These are phyloP conservation scores for Schizosaccharomyces versatilis DNA, from an alignment of 1,139 yeast genomes.

Conservation along the genomic window DNA sequence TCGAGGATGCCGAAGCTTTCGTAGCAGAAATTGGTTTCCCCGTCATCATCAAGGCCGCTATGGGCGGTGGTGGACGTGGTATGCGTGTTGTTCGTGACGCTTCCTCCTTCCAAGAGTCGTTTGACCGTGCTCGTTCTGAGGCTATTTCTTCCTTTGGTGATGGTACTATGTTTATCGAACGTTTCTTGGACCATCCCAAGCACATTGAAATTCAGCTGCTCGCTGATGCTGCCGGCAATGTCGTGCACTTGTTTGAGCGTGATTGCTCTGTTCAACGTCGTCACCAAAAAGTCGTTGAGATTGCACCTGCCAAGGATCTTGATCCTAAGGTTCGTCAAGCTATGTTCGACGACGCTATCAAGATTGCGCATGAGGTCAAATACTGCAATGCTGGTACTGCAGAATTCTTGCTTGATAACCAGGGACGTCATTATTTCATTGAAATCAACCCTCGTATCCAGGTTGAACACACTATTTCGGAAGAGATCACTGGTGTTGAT, in stretches of 20 bases:
- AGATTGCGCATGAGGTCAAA: slow-evolving; percentile 64
- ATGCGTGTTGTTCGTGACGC: slow-evolving; percentile 98
- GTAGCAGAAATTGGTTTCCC: slow-evolving; percentile 78
- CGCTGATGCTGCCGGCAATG: slow-evolving; percentile 88
- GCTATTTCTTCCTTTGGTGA: slow-evolving; percentile 90
- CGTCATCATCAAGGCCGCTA: slow-evolving; percentile 93
- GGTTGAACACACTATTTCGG: slow-evolving; percentile 20
- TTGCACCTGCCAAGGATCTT: slow-evolving; percentile 92
- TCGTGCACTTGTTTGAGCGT: slow-evolving; percentile 85
- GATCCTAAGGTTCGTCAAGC: slow-evolving; percentile 70
- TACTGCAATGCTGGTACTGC: slow-evolving; percentile 98
- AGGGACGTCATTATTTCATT: slow-evolving; percentile 89
- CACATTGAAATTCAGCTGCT: slow-evolving; percentile 93
- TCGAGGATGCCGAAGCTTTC: slow-evolving; percentile 56
- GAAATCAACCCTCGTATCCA: slow-evolving; percentile 98
- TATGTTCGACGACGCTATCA: slow-evolving; percentile 82
- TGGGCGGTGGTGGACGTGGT: slow-evolving; percentile 99
- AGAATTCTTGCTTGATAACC: slow-evolving; percentile 80
- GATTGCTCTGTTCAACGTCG: slow-evolving; percentile 98
- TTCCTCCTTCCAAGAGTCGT: slow-evolving; percentile 79
- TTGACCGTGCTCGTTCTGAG: slow-evolving; percentile 81
- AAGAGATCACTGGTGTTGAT: slow-evolving; percentile 95
- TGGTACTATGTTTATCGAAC: slow-evolving; percentile 93
- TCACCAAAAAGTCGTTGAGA: slow-evolving; percentile 96
- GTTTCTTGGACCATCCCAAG: slow-evolving; percentile 85